These are phyloP conservation scores for Fonsecaea nubica DNA, from an alignment of 2,329 filamentous ascomycete genomes.

Conservation along the genomic window DNA sequence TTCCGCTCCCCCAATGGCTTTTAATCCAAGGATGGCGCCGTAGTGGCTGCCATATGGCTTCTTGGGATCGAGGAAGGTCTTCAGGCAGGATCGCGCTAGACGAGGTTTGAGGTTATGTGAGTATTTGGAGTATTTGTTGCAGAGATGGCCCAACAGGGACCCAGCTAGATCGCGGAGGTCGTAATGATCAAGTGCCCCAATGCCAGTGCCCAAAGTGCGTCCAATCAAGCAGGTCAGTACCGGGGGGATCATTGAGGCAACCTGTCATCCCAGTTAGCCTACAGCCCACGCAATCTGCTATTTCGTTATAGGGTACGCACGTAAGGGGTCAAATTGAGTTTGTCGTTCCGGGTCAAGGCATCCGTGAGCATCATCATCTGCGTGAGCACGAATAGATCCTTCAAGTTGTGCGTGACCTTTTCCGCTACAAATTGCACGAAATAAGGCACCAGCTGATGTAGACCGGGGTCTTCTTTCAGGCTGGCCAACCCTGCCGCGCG, in stretches of 20 bases:
- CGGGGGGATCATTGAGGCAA: slow-evolving; percentile 76
- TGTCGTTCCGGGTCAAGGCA: slow-evolving; percentile 81
- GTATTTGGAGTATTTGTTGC: slow-evolving; percentile 78
- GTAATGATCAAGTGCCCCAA: slow-evolving; percentile 68
- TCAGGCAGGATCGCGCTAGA: slow-evolving; percentile 89
- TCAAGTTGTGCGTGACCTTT: slow-evolving; percentile 91
- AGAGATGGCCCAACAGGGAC: slow-evolving; percentile 78
- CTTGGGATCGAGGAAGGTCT: slow-evolving; percentile 85
- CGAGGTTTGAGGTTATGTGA: slow-evolving; percentile 85
- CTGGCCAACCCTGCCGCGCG: slow-evolving; percentile 85
- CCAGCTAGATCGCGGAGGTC: slow-evolving; percentile 83
- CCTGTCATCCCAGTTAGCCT: slow-evolving; percentile 42
- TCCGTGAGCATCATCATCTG: slow-evolving; percentile 92
- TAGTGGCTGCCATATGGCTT: slow-evolving; percentile 86
- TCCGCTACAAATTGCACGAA: slow-evolving; percentile 96
- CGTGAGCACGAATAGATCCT: slow-evolving; percentile 84
- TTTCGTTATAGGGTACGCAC: slow-evolving; percentile 46
- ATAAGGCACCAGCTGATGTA: slow-evolving; percentile 95
- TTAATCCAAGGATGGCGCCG: slow-evolving; percentile 81
- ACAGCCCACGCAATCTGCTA: background rate
- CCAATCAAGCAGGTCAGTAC: slow-evolving; percentile 90
- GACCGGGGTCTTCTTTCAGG: slow-evolving; percentile 83
- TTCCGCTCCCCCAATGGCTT: slow-evolving; percentile 74
- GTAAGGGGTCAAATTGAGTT: slow-evolving; percentile 76
- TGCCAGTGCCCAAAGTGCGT: slow-evolving; percentile 72